phyloP scores from a whole-genome alignment of 495 filamentous ascomycete species.

The Hyaloscypha variabilis region DNA sequence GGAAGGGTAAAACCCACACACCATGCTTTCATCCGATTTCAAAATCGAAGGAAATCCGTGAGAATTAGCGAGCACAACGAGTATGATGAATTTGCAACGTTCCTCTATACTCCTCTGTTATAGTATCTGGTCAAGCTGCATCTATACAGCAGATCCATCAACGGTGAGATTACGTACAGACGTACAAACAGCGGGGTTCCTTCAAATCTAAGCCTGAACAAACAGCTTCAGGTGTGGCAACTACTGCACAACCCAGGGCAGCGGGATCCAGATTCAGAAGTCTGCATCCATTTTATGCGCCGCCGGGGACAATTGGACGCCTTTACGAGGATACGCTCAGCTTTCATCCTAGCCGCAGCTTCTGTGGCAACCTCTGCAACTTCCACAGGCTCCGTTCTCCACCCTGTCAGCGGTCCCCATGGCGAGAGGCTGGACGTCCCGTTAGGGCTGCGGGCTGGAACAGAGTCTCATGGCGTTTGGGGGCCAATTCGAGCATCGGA shows the following conservation, averaged over 20 bases:
- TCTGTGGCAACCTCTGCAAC: background rate
- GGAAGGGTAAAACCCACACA: background rate
- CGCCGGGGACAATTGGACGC: background rate
- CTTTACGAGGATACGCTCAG: background rate
- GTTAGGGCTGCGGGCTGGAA: background rate
- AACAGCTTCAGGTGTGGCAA: background rate
- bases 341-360: background rate
- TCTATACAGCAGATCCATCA: too few species aligned
- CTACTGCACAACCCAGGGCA: background rate
- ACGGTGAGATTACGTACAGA: too few species aligned
- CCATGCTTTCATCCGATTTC: background rate
- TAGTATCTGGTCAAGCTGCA: too few species aligned
- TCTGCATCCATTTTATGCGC: background rate
- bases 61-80: too few species aligned
- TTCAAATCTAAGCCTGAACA: background rate
- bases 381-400: background rate
- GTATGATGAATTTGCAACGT: too few species aligned
- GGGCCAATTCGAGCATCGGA: too few species aligned
- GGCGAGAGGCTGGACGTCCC: background rate
- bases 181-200: too few species aligned
- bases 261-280: background rate
- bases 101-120: too few species aligned
- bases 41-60: background rate
- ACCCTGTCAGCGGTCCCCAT: background rate
- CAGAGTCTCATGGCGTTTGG: too few species aligned